phyloP scores from a whole-genome alignment of 495 filamentous ascomycete genomes.

The Aspergillus avenaceus region DNA sequence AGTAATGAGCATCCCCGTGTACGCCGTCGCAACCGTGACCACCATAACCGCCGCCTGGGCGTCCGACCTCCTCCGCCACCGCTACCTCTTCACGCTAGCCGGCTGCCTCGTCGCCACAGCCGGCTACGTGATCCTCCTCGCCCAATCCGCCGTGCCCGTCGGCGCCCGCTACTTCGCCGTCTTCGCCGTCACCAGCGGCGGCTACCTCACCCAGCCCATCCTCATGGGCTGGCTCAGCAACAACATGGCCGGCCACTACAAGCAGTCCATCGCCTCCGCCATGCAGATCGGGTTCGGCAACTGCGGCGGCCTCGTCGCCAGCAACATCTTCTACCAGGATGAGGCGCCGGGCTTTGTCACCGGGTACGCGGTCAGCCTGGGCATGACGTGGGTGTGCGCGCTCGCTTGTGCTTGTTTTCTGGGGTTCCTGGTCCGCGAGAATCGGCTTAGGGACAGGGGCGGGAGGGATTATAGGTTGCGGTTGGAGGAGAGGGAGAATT shows the following conservation, averaged over 20 bases:
- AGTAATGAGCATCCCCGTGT: slow-evolving; percentile 54
- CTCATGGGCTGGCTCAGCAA: slow-evolving; percentile 51
- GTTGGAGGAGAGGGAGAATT: slow-evolving; percentile 43
- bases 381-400: slow-evolving; percentile 47
- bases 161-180: slow-evolving; percentile 47
- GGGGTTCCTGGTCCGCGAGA: slow-evolving; percentile 45
- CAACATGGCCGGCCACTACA: slow-evolving; percentile 55
- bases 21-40: slow-evolving; percentile 45
- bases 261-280: slow-evolving; percentile 48
- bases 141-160: slow-evolving; percentile 28
- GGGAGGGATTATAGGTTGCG: slow-evolving; percentile 47
- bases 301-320: slow-evolving; percentile 48
- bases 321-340: slow-evolving; percentile 46
- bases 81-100: slow-evolving; percentile 48
- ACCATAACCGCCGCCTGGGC: slow-evolving; percentile 40
- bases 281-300: slow-evolving; percentile 53
- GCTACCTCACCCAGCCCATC: slow-evolving; percentile 43
- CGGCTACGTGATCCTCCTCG: slow-evolving; percentile 49
- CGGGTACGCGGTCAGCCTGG: slow-evolving; percentile 47
- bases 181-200: slow-evolving; percentile 44
- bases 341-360: slow-evolving; percentile 47
- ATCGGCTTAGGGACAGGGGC: slow-evolving; percentile 49
- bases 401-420: slow-evolving; percentile 37
- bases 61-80: slow-evolving; percentile 46
- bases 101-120: slow-evolving; percentile 43